Base-by-base conservation (phyloP, 768 basidiomycete genomes). In the Melanogaster broomeanus region DNA sequence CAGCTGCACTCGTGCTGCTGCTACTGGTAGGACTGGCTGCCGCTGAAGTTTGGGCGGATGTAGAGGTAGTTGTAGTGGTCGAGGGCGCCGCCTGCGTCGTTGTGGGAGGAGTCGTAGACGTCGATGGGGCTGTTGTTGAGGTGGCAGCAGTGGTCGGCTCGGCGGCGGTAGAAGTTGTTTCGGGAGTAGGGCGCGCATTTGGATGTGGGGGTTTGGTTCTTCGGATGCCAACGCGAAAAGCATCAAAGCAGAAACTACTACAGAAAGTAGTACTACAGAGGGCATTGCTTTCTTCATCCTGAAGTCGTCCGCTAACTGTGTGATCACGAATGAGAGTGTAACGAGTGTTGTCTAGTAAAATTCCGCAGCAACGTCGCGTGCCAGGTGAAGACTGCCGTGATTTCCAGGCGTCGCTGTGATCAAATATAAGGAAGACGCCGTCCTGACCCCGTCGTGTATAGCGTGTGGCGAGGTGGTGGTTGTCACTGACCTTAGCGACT, bases 201-300 rank as follows among this genome's bases (percentile, higher is more conserved):
- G 59, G 43, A 55, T 19, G 22, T 16, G 34, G 34, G 37, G 53
- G 12, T 22, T 39, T 31, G 40, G 59, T 25, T 44, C 51, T 41
- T 53, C 45, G 50, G 56, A 67, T 39, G 57, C 63, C 41, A 61
- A 46, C 15, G 58, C 56, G 33, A 61, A 65, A 45, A 67, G 53
- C 15, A 71, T 49, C 35, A 67, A 34, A 38, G 60, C 63, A 28
- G 64, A 64, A 22, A 65, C 58, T 6, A 62, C 49, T 31, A 61
- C 42, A 27, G 67, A 59, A 21, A 75, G 43, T 25, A 71, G 44
- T 27, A 74, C 56, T 34, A n/a, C n/a, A n/a, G 60, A 53, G 16
- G 53, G 58, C 24, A 46, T 52, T 48, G 56, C 39, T 39, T 56
- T 54, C 50, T 65, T 61, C 61, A 67, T 61, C 52, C 55, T 59